These are phyloP conservation scores for Naganishia liquefaciens DNA, from an alignment of 1,284 basidiomycete species.

Conservation along the genomic window DNA sequence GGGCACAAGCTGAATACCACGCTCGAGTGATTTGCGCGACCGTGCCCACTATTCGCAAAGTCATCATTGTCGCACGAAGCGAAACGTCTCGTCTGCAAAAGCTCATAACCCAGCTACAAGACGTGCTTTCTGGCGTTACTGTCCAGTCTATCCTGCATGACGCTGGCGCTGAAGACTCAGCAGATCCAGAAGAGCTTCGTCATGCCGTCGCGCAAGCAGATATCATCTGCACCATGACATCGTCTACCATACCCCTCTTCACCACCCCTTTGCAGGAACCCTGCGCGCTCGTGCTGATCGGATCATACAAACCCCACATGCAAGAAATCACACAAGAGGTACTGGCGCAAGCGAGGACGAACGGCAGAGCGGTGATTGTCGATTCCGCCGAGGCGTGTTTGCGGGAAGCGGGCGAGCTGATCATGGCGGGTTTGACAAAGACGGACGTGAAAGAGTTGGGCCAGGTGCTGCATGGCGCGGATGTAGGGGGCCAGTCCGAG, in stretches of 20 bases:
- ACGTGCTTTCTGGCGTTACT: slow-evolving; percentile 49
- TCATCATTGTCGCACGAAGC: slow-evolving; percentile 67
- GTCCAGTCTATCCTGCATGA: slow-evolving; percentile 38
- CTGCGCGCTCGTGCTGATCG: slow-evolving; percentile 73
- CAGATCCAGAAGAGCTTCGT: background rate
- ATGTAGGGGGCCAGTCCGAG: slow-evolving; percentile 15
- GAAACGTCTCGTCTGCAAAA: slow-evolving; percentile 59
- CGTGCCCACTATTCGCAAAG: slow-evolving; percentile 61
- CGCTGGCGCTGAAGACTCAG: background rate
- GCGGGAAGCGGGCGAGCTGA: slow-evolving; percentile 75
- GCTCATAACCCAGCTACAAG: slow-evolving; percentile 56
- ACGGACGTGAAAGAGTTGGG: slow-evolving; percentile 46
- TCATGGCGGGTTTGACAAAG: slow-evolving; percentile 54
- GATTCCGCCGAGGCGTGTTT: slow-evolving; percentile 70
- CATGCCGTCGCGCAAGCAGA: slow-evolving; percentile 42
- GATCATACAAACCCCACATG: slow-evolving; percentile 81
- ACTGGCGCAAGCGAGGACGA: slow-evolving; percentile 57
- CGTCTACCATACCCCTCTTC: slow-evolving; percentile 70
- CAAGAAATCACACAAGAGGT: slow-evolving; percentile 67
- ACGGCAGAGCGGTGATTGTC: slow-evolving; percentile 59
- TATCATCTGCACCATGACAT: slow-evolving; percentile 66
- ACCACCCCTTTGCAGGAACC: slow-evolving; percentile 53
- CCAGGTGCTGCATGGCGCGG: slow-evolving; percentile 33
- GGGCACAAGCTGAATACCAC: slow-evolving; percentile 65
- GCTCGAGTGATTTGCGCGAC: slow-evolving; percentile 63